A percentile compares a stretch with the other conserved stretches of the same genome.
phyloP scores from a whole-genome alignment of 345 rosid genomes.

The Arabidopsis thaliana region DNA sequence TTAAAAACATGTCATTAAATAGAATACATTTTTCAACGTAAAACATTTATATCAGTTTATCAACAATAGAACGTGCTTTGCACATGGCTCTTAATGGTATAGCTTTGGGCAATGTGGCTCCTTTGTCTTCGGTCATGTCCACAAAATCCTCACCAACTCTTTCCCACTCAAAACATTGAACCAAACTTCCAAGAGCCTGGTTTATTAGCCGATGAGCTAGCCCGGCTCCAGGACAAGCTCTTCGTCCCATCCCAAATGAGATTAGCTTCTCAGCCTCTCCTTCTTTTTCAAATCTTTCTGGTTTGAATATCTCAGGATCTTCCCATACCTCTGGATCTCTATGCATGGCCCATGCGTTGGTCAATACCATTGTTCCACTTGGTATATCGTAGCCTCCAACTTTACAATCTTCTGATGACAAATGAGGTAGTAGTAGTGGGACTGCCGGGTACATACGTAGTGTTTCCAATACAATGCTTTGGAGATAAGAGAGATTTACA shows the following conservation, averaged over 20 bases:
- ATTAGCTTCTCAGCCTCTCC: conserved; percentile 36
- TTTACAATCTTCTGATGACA: conserved; percentile 49
- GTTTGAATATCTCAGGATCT: conserved; percentile 51
- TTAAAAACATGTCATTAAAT: not conserved
- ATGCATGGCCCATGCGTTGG: conserved; percentile 62
- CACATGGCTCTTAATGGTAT: conserved; percentile 45
- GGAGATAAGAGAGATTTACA: conserved; percentile 48
- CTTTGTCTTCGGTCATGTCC: conserved; percentile 52
- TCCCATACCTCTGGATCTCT: conserved; percentile 57
- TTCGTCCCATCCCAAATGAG: conserved; percentile 54
- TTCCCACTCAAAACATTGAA: conserved; percentile 59
- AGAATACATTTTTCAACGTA: not conserved
- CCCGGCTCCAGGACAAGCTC: conserved; percentile 55
- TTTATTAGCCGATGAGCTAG: conserved; percentile 46
- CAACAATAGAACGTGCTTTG: conserved; percentile 45
- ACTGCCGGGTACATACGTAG: conserved; percentile 52
- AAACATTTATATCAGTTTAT: conserved; percentile 5
- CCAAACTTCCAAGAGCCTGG: conserved; percentile 47
- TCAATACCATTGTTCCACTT: conserved; percentile 50
- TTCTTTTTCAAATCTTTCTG: conserved; percentile 53
- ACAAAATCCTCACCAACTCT: conserved; percentile 44
- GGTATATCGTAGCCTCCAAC: conserved; percentile 56
- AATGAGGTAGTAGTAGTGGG: conserved; percentile 58
- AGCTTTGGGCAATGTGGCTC: conserved; percentile 47
- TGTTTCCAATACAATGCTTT: conserved; percentile 49